phyloP scores from a whole-genome alignment of 2,329 filamentous ascomycete species.

The Botrytis elliptica region DNA sequence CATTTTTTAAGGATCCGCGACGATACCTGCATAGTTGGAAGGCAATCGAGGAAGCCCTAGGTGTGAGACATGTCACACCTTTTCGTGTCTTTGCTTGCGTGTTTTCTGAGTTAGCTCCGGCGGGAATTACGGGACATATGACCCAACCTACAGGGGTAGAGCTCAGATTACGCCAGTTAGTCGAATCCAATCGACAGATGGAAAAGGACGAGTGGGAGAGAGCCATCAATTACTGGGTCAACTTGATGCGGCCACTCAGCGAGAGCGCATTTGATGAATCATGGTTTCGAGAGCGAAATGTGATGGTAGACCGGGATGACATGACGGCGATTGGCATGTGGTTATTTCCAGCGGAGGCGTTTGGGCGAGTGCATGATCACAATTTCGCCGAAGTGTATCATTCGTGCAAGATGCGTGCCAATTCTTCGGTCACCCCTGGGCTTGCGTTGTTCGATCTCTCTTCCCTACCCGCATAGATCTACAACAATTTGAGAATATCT shows the following conservation, averaged over 20 bases:
- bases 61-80: neutral
- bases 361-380: neutral
- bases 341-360: neutral
- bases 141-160: neutral
- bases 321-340: constrained; percentile 9
- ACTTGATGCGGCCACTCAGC: neutral
- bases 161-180: neutral
- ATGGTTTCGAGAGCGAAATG: neutral
- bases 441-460: neutral
- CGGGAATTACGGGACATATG: neutral
- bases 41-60: neutral
- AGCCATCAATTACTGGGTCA: neutral
- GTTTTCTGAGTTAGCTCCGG: neutral
- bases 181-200: neutral
- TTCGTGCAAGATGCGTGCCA: neutral
- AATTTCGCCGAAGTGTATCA: neutral
- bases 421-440: neutral
- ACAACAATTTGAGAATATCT: neutral
- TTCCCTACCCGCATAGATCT: neutral
- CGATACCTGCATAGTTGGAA: neutral
- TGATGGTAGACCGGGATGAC: neutral
- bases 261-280: neutral
- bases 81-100: neutral
- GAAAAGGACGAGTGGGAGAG: neutral
- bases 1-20: neutral